Conservation (phyloP, 169 alveolate species). For the Besnoitia besnoiti region DNA sequence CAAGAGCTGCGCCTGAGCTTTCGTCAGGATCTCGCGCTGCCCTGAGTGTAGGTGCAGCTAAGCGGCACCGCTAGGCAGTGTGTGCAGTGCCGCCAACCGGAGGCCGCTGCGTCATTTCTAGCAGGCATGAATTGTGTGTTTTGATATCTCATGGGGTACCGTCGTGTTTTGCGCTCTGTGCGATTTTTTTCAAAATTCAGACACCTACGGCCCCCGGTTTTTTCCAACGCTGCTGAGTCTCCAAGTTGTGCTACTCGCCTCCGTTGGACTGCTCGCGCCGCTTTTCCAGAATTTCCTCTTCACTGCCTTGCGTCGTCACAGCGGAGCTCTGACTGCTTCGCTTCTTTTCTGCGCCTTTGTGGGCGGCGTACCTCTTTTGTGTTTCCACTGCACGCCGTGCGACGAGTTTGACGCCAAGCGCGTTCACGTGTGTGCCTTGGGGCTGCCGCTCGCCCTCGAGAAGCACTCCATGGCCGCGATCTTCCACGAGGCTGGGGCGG, state of each 20-base stretch:
- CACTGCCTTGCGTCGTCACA: not conserved
- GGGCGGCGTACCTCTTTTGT: not conserved
- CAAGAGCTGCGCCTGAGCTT: too few relatives aligned
- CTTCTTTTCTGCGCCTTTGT: slow-evolving; percentile 2
- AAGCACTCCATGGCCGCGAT: not conserved
- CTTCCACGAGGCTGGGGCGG: not conserved
- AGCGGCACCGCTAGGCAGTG: too few relatives aligned
- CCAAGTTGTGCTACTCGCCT: slow-evolving; percentile 9
- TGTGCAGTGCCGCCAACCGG: too few relatives aligned
- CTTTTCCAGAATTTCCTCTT: not conserved
- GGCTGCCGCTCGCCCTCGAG: slow-evolving; percentile 31
- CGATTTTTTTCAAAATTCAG: too few relatives aligned
- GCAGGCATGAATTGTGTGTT: too few relatives aligned
- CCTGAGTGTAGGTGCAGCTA: too few relatives aligned
- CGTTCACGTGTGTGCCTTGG: not conserved
- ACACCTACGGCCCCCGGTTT: slow-evolving; percentile 9
- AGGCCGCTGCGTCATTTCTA: too few relatives aligned
- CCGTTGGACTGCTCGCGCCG: slow-evolving; percentile 17
- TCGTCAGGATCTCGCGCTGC: too few relatives aligned
- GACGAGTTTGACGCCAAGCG: not conserved
- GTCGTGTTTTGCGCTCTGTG: too few relatives aligned
- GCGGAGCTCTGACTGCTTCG: not conserved
- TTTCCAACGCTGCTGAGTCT: not conserved
- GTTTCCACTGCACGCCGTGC: slow-evolving; percentile 14
- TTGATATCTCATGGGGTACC: too few relatives aligned